Percentiles rank a stretch among this genome's conserved stretches.
phyloP scores from a whole-genome alignment of 75 land plant species.

The Cupressus sempervirens region DNA sequence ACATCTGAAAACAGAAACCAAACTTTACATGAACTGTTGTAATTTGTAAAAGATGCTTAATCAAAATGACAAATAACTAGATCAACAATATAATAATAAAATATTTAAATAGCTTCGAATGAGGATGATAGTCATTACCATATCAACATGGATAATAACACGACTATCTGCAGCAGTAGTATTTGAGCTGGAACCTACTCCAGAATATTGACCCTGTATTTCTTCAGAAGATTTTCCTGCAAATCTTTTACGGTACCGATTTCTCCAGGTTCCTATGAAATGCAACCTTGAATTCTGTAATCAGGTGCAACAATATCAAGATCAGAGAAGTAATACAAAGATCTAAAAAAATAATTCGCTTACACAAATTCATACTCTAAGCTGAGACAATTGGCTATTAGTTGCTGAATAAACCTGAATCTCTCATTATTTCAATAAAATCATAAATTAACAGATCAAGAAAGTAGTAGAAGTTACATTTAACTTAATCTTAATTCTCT shows the following conservation, averaged over 20 bases:
- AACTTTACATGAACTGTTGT: not conserved
- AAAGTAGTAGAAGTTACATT: not conserved
- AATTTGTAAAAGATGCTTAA: not conserved
- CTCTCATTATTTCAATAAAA: not conserved
- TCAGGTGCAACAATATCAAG: conserved; percentile 14
- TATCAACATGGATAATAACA: conserved; percentile 78
- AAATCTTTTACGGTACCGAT: conserved; percentile 74
- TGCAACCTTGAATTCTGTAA: conserved; percentile 86
- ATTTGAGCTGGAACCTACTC: conserved; percentile 8
- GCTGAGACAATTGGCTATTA: not conserved
- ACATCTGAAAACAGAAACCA: not conserved
- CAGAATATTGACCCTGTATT: conserved; percentile 7
- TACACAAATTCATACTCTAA: not conserved
- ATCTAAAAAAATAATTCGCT: not conserved
- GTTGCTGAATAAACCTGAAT: not conserved
- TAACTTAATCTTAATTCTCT: not conserved
- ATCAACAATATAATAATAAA: not conserved
- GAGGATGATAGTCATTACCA: conserved; percentile 44
- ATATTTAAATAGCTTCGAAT: not conserved
- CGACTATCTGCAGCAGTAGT: conserved; percentile 1
- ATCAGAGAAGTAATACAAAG: not conserved
- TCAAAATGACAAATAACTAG: not conserved
- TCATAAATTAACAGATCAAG: not conserved
- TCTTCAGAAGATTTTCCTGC: conserved; percentile 18
- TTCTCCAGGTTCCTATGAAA: conserved; percentile 99